Evolutionary conservation across 2,329 filamentous ascomycete species (phyloP), one percentile per base, ranked within the genome.

Genomic region (Trichoderma sp.): DNA sequence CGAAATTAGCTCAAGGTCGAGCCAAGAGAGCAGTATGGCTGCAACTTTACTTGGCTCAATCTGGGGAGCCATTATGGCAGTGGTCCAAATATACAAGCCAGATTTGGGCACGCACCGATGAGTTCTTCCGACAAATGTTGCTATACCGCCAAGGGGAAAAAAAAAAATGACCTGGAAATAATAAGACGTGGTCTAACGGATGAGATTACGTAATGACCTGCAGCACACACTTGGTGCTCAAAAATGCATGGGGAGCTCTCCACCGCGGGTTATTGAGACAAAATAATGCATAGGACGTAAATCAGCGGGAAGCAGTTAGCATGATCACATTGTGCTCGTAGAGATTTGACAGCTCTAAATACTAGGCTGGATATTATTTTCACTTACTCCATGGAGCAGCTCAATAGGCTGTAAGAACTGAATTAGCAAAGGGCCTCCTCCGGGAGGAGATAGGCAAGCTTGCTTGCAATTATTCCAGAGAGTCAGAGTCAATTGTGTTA

Each of bases 1-100:
- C 0, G 82, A 82, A 11, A 83, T 76, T 8, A 86, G 77, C 55
- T 84, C 77, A 4, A 86, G 78, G 20, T 77, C 80, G 2, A 81
- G 75, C 76, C 81, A 81, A 1, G 81, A 79, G 26, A 85, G 77
- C 74, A 86, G 79, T 12, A 81, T 76, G 47, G 79, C 74, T 12
- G 83, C 84, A n/a, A 82, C 26, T 12, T 47, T 55, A 3, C 36
- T 50, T 1, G 66, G 66, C 12, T 59, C 28, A 34, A 26, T 23
- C 7, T 26, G 12, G 1, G 3, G 36, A 30, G 17, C 28, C 66
- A 68, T 68, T 1, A 1, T 61, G 55, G 28, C 4, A 3, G 26
- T 9, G 12, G 7, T 17, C 15, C 20, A 20, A 26, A 11, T 36
- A 32, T 17, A 23, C 47, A 59, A 30, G 11, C 30, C 12, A 11